phyloP scores from a whole-genome alignment of 805 yeast genomes.

The Maudiozyma pseudohumilis region DNA sequence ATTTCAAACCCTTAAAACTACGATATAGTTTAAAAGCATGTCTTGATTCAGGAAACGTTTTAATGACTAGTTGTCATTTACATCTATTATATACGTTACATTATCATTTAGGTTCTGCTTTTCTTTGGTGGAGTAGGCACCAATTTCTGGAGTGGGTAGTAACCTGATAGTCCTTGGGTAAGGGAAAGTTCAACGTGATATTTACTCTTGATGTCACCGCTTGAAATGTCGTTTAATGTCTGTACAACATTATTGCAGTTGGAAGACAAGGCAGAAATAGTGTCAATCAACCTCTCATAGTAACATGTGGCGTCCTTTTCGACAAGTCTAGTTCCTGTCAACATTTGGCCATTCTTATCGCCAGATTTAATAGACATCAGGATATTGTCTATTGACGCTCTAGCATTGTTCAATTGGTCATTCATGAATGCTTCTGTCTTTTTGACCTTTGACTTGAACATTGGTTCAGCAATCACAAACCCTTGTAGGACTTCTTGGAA shows the following conservation, averaged over 20 bases:
- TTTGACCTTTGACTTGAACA: slow-evolving; percentile 11
- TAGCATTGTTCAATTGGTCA: slow-evolving; percentile 13
- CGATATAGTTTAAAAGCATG: no score
- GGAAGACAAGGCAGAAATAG: slow-evolving; percentile 7
- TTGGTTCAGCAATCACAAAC: slow-evolving; percentile 13
- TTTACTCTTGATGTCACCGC: neutral
- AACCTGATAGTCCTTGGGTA: slow-evolving; percentile 11
- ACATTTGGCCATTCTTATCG: slow-evolving; percentile 13
- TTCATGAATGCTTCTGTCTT: slow-evolving; percentile 13
- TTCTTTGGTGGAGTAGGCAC: slow-evolving; percentile 5
- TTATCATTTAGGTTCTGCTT: neutral
- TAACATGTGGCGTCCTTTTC: slow-evolving; percentile 25
- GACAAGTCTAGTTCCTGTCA: slow-evolving; percentile 23
- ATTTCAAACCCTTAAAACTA: no score
- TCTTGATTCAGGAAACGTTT: no score
- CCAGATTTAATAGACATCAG: slow-evolving; percentile 15
- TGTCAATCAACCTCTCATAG: slow-evolving; percentile 19
- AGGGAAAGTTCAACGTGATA: slow-evolving; percentile 3
- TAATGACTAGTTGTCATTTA: no score
- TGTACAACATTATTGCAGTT: neutral
- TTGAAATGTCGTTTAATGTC: neutral
- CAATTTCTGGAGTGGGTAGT: slow-evolving; percentile 19
- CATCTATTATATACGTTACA: slow-evolving; percentile 1
- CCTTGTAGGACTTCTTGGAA: slow-evolving; percentile 19
- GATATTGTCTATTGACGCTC: slow-evolving; percentile 9